These are phyloP conservation scores for Grosmannia huntii DNA, from an alignment of 2,329 filamentous ascomycete genomes.

Conservation along the genomic window DNA sequence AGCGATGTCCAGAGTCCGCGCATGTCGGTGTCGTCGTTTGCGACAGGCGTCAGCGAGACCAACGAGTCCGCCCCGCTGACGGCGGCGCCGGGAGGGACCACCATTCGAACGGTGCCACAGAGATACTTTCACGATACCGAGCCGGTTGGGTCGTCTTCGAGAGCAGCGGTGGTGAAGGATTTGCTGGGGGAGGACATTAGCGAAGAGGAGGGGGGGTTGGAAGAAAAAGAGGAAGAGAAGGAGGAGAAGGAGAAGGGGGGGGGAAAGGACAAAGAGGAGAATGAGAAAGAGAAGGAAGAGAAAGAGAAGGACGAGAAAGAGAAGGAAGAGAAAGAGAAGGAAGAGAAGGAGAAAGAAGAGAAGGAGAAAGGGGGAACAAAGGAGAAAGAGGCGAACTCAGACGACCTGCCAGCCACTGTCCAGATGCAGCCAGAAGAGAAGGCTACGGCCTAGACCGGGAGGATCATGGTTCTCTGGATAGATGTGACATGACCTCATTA, in stretches of 20 bases:
- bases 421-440: neutral
- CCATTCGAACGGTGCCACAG: neutral
- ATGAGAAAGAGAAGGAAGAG: neutral
- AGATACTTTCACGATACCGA: neutral
- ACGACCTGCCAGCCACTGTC: too few relatives aligned
- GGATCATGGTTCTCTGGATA: too few relatives aligned
- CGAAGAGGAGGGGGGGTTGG: too few relatives aligned
- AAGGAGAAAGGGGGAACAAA: neutral
- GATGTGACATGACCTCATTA: too few relatives aligned
- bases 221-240: neutral
- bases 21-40: constrained; percentile 11
- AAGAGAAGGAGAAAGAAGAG: neutral
- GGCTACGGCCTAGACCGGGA: too few relatives aligned
- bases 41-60: constrained; percentile 7
- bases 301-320: neutral
- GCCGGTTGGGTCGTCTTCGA: too few relatives aligned
- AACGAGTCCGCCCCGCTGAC: neutral
- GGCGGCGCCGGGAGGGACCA: neutral
- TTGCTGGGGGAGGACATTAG: neutral
- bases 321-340: neutral
- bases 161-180: too few relatives aligned
- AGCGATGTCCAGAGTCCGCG: constrained; percentile 4
- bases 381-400: neutral
- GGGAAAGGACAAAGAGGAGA: neutral
- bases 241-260: neutral